Evolutionary conservation across 164 flowering plant species (phyloP).

Genomic region (Piper longum): DNA sequence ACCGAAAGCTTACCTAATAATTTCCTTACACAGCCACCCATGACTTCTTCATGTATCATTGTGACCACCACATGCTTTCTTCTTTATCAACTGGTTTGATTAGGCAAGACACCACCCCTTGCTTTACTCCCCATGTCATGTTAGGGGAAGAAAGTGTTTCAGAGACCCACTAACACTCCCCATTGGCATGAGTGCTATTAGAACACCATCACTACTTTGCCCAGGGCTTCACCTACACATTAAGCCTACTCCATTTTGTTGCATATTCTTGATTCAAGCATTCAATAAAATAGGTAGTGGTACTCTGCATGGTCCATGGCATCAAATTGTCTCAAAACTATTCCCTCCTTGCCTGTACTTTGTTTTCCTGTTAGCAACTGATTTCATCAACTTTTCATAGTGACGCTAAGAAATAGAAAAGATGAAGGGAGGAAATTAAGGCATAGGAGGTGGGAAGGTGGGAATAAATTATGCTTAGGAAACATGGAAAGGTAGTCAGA

Average conservation of each 20-base stretch:
- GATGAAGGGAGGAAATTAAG: background rate
- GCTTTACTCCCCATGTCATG: conserved; percentile 12
- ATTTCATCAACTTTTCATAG: too few relatives aligned
- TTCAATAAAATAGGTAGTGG: background rate
- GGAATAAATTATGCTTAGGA: background rate
- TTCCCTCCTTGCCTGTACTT: too few relatives aligned
- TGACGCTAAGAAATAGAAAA: background rate
- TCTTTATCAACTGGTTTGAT: conserved; percentile 22
- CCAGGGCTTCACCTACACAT: conserved; percentile 21
- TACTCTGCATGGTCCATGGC: too few relatives aligned
- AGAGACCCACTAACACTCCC: conserved; percentile 68
- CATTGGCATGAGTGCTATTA: conserved; percentile 42
- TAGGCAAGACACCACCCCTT: conserved; percentile 12
- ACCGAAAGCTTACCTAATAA: conserved; percentile 15
- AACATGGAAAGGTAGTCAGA: background rate
- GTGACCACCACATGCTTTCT: conserved; percentile 14
- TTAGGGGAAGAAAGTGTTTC: background rate
- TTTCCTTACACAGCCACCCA: conserved; percentile 9
- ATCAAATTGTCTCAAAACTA: too few relatives aligned
- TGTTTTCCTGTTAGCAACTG: too few relatives aligned
- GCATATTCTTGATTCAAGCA: background rate
- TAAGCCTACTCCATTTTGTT: conserved; percentile 6
- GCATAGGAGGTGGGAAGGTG: background rate
- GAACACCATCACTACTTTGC: conserved; percentile 28
- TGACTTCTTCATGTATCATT: conserved; percentile 17